A percentile compares a stretch with the other conserved stretches of the same genome.
phyloP scores from a whole-genome alignment of 1,139 yeast species.

The Candida mesenterica region DNA sequence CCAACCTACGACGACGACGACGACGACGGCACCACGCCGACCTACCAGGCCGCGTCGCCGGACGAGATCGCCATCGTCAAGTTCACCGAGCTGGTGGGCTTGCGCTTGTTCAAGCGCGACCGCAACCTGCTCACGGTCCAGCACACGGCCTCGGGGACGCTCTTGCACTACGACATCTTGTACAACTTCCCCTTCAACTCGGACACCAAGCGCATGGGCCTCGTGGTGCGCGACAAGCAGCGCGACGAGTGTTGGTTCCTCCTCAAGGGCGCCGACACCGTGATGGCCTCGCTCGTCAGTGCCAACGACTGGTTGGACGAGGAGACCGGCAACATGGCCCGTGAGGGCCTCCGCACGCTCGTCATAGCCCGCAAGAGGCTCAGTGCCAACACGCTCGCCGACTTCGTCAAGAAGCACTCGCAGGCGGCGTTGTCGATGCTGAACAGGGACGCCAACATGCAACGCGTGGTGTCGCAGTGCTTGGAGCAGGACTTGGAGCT shows the following conservation, averaged over 20 bases:
- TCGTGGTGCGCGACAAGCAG: constrained; percentile 63
- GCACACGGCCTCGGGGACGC: constrained; percentile 59
- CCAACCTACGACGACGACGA: constrained; percentile 61
- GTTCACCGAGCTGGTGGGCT: constrained; percentile 84
- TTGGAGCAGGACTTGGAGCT: constrained; percentile 84
- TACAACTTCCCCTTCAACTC: constrained; percentile 92
- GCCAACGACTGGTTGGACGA: constrained; percentile 96
- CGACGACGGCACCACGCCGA: constrained; percentile 45
- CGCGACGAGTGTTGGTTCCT: constrained; percentile 78
- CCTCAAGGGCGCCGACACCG: constrained; percentile 96
- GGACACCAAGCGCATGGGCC: constrained; percentile 96
- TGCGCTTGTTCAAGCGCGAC: constrained; percentile 77
- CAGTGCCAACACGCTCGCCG: constrained; percentile 50
- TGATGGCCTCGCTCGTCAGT: constrained; percentile 82
- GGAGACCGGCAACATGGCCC: constrained; percentile 96
- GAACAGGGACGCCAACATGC: constrained; percentile 74
- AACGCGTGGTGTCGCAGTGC: constrained; percentile 60
- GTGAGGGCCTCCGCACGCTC: constrained; percentile 94
- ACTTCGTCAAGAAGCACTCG: constrained; percentile 62
- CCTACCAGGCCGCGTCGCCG: constrained; percentile 97
- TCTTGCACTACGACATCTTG: constrained; percentile 62
- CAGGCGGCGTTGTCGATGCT: constrained; percentile 77
- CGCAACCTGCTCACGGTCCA: constrained; percentile 67
- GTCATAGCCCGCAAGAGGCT: constrained; percentile 85
- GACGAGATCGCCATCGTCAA: constrained; percentile 97